Base-by-base conservation (phyloP, 805 yeast genomes). In the Wickerhamiella spandovensis region DNA sequence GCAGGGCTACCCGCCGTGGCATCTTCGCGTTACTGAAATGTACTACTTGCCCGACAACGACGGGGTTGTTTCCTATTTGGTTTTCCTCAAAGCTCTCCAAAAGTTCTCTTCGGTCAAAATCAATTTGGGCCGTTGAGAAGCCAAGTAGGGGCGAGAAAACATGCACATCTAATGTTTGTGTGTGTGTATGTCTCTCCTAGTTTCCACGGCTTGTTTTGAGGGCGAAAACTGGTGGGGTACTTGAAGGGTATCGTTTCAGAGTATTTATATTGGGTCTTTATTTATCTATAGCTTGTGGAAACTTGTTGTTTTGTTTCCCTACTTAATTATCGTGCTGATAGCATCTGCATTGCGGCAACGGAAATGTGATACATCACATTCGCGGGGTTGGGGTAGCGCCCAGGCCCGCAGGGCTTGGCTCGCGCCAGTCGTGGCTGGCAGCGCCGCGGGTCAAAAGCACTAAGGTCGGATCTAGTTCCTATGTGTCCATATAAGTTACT, bases 1-100 rank as follows among this genome's bases (percentile, higher is more conserved):
- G 47, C 95, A 88, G 66, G 97, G 95, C 17, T 92, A 81, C 65
- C 97, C 97, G 20, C 98, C 98, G 25, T 92, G 98, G 98, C 97
- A 90, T 62, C 78, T 87, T 35, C 76, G 98, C 54, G 74, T 94
- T 48, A 77, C 88, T 6, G 98, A 92, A 63, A 78, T 92, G 61
- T 89, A 81, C 67, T 84, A 94, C 85, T 90, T 87, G 61, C 82
- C 83, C 2, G 95, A 86, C 64, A 88, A 88, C 64, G 79, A 74
- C 52, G 79, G 75, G 50, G 58, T 51, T n/a, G 95, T 87, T 45
- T 76, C 78, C 37, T 89, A 89, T 64, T 82, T 89, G 13, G 92
- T 87, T 18, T 89, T 85, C 64, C 73, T 84, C 48, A 74, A 55
- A 32, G 68, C 67, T 4, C 61, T 69, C 15, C 61, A 64, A 37